Base-by-base conservation (phyloP, 2,329 filamentous ascomycete genomes). In the Berkeleyomyces rouxiae region DNA sequence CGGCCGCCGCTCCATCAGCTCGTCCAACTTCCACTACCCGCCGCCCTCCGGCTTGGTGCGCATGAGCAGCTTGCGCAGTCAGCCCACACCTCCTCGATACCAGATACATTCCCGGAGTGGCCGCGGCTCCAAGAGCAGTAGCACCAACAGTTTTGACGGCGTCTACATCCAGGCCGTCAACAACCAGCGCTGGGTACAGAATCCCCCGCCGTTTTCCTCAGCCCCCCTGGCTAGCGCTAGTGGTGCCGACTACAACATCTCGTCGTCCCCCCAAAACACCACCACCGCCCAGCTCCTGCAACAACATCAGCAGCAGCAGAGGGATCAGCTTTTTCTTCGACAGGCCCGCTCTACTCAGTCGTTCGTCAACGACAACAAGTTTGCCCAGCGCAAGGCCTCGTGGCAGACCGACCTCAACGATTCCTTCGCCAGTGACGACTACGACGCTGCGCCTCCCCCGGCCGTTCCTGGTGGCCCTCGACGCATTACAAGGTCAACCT, bases 391-490 rank as follows among this genome's bases (percentile, higher is more conserved):
- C 69, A 82, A 66, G 16, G n/a, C 63, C 10, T 71, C 71, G 58
- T 79, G 78, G 75, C 76, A 77, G 66, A 70, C 76, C 65, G 78
- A 81, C 51, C 77, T 78, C 65, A 73, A 77, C 63, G 77, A 75
- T 67, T 74, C 73, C 63, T 78, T 78, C 67, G 73, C 79, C 66
- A 70, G 67, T 66, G 73, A 80, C 69, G 82, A 86, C 68, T 84
- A 86, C 73, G 87, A 93, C 70, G 87, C 90, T 60, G 91, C 90
- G 36, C 91, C 92, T 11, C 92, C 86, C 44, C 92, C 92, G 4
- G 91, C 84, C 37, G 79, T 96, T 43, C 90, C 89, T 42, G 86
- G 80, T 58, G 91, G 91, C 4, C 89, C 91, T 63, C 83, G 90
- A 64, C 75, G 75, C 63, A 67, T 70, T 4, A 68, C 73, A 42